Conservation (phyloP, 2,329 filamentous ascomycete species). For the Beauveria sp. region DNA sequence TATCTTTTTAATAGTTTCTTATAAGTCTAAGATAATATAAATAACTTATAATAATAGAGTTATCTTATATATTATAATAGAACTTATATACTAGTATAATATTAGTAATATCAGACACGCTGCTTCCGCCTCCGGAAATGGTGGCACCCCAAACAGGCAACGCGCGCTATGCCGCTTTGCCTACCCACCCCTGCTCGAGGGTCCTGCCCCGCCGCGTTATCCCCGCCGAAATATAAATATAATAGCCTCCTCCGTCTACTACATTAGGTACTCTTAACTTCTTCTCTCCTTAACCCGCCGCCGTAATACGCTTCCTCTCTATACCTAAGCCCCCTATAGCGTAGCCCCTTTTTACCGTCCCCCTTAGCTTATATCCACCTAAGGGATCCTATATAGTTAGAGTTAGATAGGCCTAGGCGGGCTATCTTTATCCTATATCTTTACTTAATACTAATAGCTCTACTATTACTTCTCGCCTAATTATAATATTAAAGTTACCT, state of each 20-base stretch:
- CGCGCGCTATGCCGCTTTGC: not conserved
- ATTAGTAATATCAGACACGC: not conserved
- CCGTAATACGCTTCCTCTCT: too few species aligned
- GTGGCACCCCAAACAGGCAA: not conserved
- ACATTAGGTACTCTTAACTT: too few species aligned
- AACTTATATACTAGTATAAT: too few species aligned
- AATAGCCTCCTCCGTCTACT: not conserved
- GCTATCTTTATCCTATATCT: not conserved
- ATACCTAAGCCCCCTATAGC: too few species aligned
- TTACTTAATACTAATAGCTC: not conserved
- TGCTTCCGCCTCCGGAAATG: not conserved
- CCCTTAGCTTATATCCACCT: not conserved
- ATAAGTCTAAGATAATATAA: too few species aligned
- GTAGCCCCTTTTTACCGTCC: not conserved
- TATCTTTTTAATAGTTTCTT: too few species aligned
- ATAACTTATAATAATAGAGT: too few species aligned
- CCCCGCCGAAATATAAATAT: not conserved
- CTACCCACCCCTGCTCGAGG: not conserved
- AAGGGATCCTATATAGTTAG: not conserved
- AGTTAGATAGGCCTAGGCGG: not conserved
- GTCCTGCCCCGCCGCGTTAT: not conserved
- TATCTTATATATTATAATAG: too few species aligned
- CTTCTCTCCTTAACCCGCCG: too few species aligned
- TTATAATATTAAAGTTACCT: not conserved
- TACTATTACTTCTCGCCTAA: not conserved